These are phyloP conservation scores for Candida ficus DNA, from an alignment of 805 yeast genomes.

Conservation along the genomic window DNA sequence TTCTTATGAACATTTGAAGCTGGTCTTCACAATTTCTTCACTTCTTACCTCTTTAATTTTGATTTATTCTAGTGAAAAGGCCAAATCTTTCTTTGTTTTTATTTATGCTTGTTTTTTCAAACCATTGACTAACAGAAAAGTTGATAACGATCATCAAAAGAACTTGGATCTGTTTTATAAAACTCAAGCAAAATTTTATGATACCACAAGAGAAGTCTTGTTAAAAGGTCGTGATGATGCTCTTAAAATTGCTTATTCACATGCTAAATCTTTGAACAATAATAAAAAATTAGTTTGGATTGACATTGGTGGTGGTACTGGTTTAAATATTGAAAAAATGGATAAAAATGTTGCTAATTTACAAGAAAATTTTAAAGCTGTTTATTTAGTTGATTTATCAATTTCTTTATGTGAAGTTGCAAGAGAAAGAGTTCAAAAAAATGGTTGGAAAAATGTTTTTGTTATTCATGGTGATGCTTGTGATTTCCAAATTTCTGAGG, in stretches of 20 bases:
- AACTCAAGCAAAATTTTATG: slow-evolving; percentile 74
- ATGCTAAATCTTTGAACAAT: slow-evolving; percentile 33
- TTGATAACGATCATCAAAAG: slow-evolving; percentile 26
- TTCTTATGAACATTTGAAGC: slow-evolving; percentile 5
- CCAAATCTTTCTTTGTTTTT: slow-evolving; percentile 23
- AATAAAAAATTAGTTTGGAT: slow-evolving; percentile 56
- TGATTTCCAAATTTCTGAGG: slow-evolving; percentile 49
- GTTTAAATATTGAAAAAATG: slow-evolving; percentile 77
- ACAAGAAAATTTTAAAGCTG: slow-evolving; percentile 47
- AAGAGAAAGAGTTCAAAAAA: slow-evolving; percentile 42
- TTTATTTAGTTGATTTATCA: slow-evolving; percentile 70
- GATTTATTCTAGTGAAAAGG: slow-evolving; percentile 15
- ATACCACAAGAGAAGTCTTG: slow-evolving; percentile 59
- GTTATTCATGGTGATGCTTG: slow-evolving; percentile 74
- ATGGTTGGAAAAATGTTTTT: slow-evolving; percentile 55
- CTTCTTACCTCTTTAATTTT: slow-evolving; percentile 7
- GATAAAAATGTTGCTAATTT: slow-evolving; percentile 37
- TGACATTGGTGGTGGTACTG: slow-evolving; percentile 87
- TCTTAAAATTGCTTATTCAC: slow-evolving; percentile 53
- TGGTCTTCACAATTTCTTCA: slow-evolving; percentile 7
- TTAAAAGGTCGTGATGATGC: slow-evolving; percentile 70
- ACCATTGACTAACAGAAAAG: slow-evolving; percentile 27
- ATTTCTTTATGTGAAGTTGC: slow-evolving; percentile 77
- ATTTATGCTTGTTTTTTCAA: slow-evolving; percentile 31
- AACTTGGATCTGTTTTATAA: slow-evolving; percentile 60